Conservation (phyloP, 2,329 filamentous ascomycete species). For the Cercospora beticola region DNA sequence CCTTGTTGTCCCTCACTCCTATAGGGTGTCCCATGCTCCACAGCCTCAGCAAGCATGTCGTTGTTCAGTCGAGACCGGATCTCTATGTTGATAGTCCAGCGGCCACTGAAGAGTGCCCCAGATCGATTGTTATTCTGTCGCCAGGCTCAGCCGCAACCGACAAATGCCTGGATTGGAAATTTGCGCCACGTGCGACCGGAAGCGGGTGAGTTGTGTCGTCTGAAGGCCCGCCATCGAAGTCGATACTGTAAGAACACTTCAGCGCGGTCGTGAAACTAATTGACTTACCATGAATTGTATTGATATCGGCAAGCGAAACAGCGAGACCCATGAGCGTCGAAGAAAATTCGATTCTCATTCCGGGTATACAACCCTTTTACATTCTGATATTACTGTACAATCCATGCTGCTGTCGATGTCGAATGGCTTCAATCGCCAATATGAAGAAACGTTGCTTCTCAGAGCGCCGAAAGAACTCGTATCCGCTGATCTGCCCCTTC, state of each 20-base stretch:
- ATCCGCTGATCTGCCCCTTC: not conserved
- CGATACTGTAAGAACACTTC: not conserved
- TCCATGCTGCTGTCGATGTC: conserved; percentile 10
- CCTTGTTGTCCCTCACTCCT: too few species aligned
- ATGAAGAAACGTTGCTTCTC: not conserved
- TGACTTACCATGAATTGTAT: not conserved
- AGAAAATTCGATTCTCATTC: not conserved
- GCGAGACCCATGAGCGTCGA: not conserved
- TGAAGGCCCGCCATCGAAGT: too few species aligned
- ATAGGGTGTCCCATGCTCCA: too few species aligned
- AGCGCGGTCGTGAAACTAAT: not conserved
- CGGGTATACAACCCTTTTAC: conserved; percentile 4
- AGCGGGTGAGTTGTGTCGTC: not conserved
- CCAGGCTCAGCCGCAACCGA: not conserved
- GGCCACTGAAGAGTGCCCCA: not conserved
- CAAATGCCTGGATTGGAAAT: not conserved
- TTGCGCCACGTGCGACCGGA: not conserved
- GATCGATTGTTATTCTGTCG: not conserved
- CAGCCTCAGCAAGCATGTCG: too few species aligned
- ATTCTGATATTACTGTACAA: conserved; percentile 8
- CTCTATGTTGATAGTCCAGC: too few species aligned
- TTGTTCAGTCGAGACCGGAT: too few species aligned
- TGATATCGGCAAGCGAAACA: not conserved
- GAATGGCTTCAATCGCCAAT: not conserved
- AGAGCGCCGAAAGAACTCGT: not conserved